Evolutionary conservation across 768 basidiomycete genomes (phyloP).

Genomic region (Mycena alexandri): DNA sequence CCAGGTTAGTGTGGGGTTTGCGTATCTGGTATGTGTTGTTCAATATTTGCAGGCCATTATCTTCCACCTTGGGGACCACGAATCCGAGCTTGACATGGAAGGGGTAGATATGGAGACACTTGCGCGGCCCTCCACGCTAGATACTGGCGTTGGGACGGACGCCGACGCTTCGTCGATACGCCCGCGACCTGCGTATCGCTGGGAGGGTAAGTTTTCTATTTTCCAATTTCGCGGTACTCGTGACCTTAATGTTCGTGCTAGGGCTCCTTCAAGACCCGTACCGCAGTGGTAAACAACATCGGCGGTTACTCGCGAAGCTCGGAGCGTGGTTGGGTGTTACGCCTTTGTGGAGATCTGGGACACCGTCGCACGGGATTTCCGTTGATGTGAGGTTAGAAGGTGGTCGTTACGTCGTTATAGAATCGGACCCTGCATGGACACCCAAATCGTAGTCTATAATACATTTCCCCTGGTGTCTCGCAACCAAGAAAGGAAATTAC

Average conservation of each 20-base stretch:
- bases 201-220: constrained; percentile 58
- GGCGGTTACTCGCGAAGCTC: constrained; percentile 64
- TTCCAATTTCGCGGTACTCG: not conserved
- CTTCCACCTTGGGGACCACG: constrained; percentile 70
- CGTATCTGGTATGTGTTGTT: constrained; percentile 3
- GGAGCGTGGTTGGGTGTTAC: constrained; percentile 79
- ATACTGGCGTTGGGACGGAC: constrained; percentile 79
- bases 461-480: too few species aligned
- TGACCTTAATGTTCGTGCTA: constrained; percentile 11
- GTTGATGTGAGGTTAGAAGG: constrained; percentile 69
- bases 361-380: constrained; percentile 67
- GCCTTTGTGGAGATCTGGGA: constrained; percentile 69
- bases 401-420: constrained; percentile 68
- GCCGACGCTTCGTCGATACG: constrained; percentile 73
- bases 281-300: constrained; percentile 48
- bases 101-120: constrained; percentile 69
- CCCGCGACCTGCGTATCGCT: constrained; percentile 72
- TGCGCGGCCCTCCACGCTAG: constrained; percentile 61
- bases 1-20: constrained; percentile 53
- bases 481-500: not conserved
- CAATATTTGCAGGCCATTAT: constrained; percentile 62
- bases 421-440: constrained; percentile 21
- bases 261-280: constrained; percentile 71
- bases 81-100: constrained; percentile 70
- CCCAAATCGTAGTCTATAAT: not conserved